Base-by-base conservation (phyloP, 208 protist species). In the Leishmania major region DNA sequence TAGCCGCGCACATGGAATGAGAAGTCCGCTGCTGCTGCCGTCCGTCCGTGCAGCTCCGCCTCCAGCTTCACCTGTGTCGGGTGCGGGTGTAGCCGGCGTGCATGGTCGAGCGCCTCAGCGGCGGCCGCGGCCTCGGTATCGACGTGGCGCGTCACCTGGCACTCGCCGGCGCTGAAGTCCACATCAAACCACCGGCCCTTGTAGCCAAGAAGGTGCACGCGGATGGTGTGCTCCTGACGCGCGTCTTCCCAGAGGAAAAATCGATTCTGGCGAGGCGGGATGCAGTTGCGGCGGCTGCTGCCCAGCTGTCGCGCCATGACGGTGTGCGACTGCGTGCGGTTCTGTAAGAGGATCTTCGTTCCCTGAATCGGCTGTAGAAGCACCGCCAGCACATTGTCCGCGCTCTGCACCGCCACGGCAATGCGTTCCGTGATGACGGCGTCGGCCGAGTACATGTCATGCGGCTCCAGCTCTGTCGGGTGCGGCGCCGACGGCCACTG, bases 171-270 rank as follows among this genome's bases (percentile, higher is more conserved):
- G 43, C 86, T 89, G 78, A 95, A 94, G 84, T 96, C 92, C 49
- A 96, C 91, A 80, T 94, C 89, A 84, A 93, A 96, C 92, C 92
- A 96, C 15, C 77, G 80, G 2, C 85, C 92, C 72, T 94, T 93
- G 85, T 81, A 88, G 70, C 92, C 91, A 15, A 88, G 76, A 31
- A 95, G 75, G 78, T 95, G 92, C 45, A 96, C 87, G 25, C 83
- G 87, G 51, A 95, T 85, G 22, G 87, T 77, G 82, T 91, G 92
- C 75, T 88, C 86, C 67, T 83, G 83, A 47, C 85, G 80, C 53
- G 84, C 89, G 83, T 95, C 87, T 74, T 96, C 93, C 93, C 92
- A 95, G 53, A 94, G 81, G 77, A 94, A 96, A 80, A 91, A 94
- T 55, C 91, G 92, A 78, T 94, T 94, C 57, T 95, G 92, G 17